Base-by-base conservation (phyloP, 768 basidiomycete genomes). In the Tricholoma sp. region DNA sequence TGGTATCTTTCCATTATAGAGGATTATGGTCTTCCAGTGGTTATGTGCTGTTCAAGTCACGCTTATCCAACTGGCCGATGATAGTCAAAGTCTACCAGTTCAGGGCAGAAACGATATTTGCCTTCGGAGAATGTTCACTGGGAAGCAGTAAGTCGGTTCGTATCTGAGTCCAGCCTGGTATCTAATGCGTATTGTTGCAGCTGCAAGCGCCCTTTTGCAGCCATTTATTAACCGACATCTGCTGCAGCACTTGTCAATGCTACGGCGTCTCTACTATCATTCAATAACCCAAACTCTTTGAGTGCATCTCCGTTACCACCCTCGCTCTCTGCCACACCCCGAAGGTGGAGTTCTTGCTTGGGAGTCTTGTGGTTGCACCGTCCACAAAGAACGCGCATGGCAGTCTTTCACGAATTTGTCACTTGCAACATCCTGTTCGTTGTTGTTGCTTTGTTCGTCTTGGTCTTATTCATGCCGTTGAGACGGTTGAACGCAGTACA, bases 181-280 rank as follows among this genome's bases (percentile, higher is more conserved):
- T 36, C 59, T 32, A 49, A 52, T 28, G 51, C 13, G 24, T 50
- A 31, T 18, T 7, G 18, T 54, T 36, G 9, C 60, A 95, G 93
- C 75, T 91, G 33, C 75, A 85, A 63, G 84, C 94, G 74, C 94
- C 94, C 2, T 96, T 89, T 71, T 98, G 94, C 72, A 85, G 66
- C 94, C 95, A n/a, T 96, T 94, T 66, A 95, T 94, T 52, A 95
- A 95, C 71, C 84, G 95, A 20, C 85, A 90, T 18, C 80, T 94
- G 39, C 79, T 95, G 76, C 94, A 94, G 24, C 67, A 97, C 95
- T n/a, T 58, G 66, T 81, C 33, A 80, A 79, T 60, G 62, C 68
- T 50, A 71, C 65, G 47, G 68, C 71, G 33, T 20, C 59, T 13
- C 37, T 37, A 15, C 57, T 56, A 50, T 70, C 63, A 13, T 60